phyloP scores from a whole-genome alignment of 2,329 filamentous ascomycete genomes.

The Aspergillus sp. region DNA sequence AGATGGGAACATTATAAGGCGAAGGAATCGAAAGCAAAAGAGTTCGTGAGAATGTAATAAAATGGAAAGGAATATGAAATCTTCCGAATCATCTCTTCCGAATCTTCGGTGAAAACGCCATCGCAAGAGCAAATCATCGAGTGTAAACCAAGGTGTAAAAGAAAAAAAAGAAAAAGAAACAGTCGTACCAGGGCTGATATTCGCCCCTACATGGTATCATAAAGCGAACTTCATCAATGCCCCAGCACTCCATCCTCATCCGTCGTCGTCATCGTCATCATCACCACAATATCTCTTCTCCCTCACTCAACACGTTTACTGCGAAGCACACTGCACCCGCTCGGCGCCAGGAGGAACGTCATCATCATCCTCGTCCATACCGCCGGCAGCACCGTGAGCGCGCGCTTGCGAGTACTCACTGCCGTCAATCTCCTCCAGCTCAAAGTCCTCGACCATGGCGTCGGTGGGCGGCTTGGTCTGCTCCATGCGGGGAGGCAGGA shows the following conservation, averaged over 20 bases:
- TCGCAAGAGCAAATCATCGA: constrained; percentile 29
- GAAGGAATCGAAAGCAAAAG: constrained; percentile 15
- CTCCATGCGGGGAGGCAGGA: constrained; percentile 72
- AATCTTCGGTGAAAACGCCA: constrained; percentile 36
- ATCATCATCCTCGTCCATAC: constrained; percentile 71
- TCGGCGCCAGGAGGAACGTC: constrained; percentile 50
- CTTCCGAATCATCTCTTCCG: constrained; percentile 30
- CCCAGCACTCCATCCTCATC: constrained; percentile 22
- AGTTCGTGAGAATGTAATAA: constrained; percentile 10
- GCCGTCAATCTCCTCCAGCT: constrained; percentile 79
- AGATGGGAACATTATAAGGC: constrained; percentile 18
- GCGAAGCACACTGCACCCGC: constrained; percentile 53
- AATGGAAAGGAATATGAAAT: constrained; percentile 18
- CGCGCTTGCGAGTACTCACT: constrained; percentile 63
- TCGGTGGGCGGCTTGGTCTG: constrained; percentile 71
- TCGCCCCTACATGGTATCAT: constrained; percentile 35
- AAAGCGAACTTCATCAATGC: constrained; percentile 34
- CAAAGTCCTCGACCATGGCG: constrained; percentile 86
- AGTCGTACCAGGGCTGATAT: constrained; percentile 20
- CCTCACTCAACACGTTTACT: constrained; percentile 37
- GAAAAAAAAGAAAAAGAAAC: constrained; percentile 20
- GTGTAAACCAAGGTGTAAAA: constrained; percentile 13
- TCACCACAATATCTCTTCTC: not conserved
- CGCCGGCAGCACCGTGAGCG: constrained; percentile 64
- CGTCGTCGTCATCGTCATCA: constrained; percentile 6